phyloP scores from a whole-genome alignment of 139 green algal species.

The Asterochloris erici region DNA sequence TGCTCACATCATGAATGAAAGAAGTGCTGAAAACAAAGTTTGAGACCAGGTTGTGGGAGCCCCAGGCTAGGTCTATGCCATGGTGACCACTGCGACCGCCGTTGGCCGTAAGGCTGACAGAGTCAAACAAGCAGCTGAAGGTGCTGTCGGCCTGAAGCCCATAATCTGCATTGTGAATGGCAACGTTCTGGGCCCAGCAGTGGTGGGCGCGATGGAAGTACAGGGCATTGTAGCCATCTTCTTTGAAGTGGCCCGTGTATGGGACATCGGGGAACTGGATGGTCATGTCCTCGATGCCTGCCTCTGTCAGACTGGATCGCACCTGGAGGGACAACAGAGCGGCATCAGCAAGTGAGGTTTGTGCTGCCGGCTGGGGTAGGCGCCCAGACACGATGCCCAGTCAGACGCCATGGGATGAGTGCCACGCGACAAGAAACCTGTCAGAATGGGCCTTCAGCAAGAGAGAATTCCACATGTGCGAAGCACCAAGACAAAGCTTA shows the following conservation, averaged over 20 bases:
- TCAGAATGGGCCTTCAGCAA: too few species aligned
- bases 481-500: too few species aligned
- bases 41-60: slow-evolving; percentile 16
- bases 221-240: slow-evolving; percentile 7
- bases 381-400: too few species aligned
- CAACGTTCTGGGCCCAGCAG: slow-evolving; percentile 16
- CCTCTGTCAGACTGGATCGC: neutral
- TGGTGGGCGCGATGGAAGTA: slow-evolving; percentile 8
- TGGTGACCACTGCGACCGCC: neutral
- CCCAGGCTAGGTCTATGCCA: slow-evolving; percentile 13
- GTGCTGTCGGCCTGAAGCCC: slow-evolving; percentile 4
- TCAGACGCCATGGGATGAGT: too few species aligned
- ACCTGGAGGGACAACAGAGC: neutral
- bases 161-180: slow-evolving; percentile 14
- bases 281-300: slow-evolving; percentile 19
- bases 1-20: slow-evolving; percentile 32
- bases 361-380: too few species aligned
- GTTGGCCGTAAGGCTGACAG: neutral
- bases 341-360: too few species aligned
- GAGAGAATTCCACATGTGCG: too few species aligned
- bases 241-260: slow-evolving; percentile 18
- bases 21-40: slow-evolving; percentile 5
- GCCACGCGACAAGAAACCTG: too few species aligned
- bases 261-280: slow-evolving; percentile 14
- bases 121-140: neutral